Evolutionary conservation across 257 asterid genomes (phyloP).

Genomic region (Solanum chmielewskii): DNA sequence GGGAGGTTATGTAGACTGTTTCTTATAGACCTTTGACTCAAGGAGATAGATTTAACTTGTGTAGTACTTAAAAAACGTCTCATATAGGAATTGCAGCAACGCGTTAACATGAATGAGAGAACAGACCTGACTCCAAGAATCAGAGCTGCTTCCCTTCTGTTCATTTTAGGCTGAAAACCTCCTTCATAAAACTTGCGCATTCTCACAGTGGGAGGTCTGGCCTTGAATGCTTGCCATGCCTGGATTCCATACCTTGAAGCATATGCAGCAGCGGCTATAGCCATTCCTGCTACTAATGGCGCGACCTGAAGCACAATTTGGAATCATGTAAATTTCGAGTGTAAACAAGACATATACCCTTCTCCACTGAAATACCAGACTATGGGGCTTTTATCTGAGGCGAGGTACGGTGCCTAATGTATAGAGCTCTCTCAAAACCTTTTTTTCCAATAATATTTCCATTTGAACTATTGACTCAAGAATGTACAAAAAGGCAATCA

Average conservation of each 20-base stretch:
- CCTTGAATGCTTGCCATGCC: slow-evolving; percentile 83
- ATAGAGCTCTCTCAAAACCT: neutral
- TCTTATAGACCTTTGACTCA: neutral
- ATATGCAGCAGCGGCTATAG: slow-evolving; percentile 71
- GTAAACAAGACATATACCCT: neutral
- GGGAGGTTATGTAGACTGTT: neutral
- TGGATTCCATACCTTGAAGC: slow-evolving; percentile 67
- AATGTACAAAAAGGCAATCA: neutral
- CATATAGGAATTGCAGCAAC: neutral
- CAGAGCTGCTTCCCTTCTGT: slow-evolving; percentile 78
- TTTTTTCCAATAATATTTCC: neutral
- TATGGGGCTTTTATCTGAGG: neutral
- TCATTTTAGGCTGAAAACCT: slow-evolving; percentile 86
- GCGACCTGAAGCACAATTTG: slow-evolving; percentile 27
- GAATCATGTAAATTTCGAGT: neutral
- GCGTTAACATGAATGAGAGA: neutral
- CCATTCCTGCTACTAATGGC: slow-evolving; percentile 62
- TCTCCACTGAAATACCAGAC: neutral
- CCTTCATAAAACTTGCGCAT: slow-evolving; percentile 82
- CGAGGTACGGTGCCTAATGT: neutral
- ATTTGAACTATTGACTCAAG: neutral
- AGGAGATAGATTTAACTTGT: neutral
- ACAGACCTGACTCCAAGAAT: slow-evolving; percentile 80
- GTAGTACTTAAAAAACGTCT: neutral
- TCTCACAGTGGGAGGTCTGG: slow-evolving; percentile 71